These are phyloP conservation scores for Umbelopsis sp. DNA, from an alignment of 371 early-diverging fungal genomes.

Conservation along the genomic window DNA sequence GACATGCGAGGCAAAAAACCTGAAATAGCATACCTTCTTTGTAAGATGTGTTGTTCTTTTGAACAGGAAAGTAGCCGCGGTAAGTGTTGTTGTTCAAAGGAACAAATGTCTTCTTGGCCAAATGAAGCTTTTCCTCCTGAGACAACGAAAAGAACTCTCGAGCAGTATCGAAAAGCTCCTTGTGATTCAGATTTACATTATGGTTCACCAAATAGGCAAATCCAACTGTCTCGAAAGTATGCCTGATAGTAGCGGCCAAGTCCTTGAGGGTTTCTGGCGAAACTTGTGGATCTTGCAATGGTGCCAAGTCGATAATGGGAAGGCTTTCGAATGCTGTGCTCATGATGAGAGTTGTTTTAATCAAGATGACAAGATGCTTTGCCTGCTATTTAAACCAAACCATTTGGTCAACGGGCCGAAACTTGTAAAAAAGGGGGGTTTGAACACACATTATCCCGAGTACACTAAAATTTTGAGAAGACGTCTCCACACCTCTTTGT, in stretches of 20 bases:
- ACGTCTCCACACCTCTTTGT: neutral
- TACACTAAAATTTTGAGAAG: neutral
- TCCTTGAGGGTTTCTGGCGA: neutral
- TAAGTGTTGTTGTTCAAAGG: neutral
- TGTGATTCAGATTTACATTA: constrained; percentile 4
- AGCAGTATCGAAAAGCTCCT: neutral
- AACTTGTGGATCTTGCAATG: neutral
- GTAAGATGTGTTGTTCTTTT: constrained; percentile 12
- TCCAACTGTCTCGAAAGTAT: constrained; percentile 4
- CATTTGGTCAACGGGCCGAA: too few relatives aligned
- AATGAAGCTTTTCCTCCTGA: neutral
- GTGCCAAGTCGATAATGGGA: constrained; percentile 14
- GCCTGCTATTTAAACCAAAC: constrained; percentile 11
- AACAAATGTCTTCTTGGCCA: constrained; percentile 10
- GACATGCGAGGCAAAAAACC: neutral
- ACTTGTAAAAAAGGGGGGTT: neutral
- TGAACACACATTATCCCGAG: constrained; percentile 2
- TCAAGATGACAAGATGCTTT: neutral
- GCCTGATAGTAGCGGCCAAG: neutral
- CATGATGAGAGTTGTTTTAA: neutral
- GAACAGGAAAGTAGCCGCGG: constrained; percentile 13
- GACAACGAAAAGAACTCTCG: neutral
- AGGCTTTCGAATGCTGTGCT: constrained; percentile 9
- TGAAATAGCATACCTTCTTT: constrained; percentile 5
- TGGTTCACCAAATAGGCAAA: constrained; percentile 13